Percentiles rank a stretch among this genome's conserved stretches.
Evolutionary conservation across 768 basidiomycete genomes (phyloP).

Genomic region (Tremella fuciformis): DNA sequence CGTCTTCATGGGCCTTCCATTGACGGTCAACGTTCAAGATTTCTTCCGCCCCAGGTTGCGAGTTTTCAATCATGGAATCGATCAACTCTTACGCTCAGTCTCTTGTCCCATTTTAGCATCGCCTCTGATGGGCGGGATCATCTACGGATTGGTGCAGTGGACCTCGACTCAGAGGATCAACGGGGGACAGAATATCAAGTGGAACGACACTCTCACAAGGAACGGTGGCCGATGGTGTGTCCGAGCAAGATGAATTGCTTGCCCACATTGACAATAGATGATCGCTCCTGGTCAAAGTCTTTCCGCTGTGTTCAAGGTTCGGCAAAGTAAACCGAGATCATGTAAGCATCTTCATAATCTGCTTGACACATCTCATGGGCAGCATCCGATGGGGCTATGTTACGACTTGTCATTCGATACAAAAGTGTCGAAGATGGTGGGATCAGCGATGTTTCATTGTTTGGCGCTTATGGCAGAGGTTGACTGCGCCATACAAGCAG

Average conservation of each 20-base stretch:
- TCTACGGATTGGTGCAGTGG: slow-evolving; percentile 61
- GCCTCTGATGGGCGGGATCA: slow-evolving; percentile 75
- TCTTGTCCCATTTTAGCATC: slow-evolving; percentile 87
- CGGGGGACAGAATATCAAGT: slow-evolving; percentile 12
- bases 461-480: slow-evolving; percentile 8
- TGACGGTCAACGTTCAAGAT: slow-evolving; percentile 93
- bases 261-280: slow-evolving; percentile 57
- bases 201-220: slow-evolving; percentile 50
- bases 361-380: slow-evolving; percentile 60
- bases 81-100: slow-evolving; percentile 55
- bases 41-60: slow-evolving; percentile 86
- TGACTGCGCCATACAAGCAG: neutral
- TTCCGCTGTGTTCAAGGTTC: slow-evolving; percentile 76
- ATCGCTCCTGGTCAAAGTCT: slow-evolving; percentile 72
- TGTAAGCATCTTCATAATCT: neutral
- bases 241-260: neutral
- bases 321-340: slow-evolving; percentile 50
- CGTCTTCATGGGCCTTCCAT: slow-evolving; percentile 66
- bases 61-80: slow-evolving; percentile 16
- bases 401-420: slow-evolving; percentile 65
- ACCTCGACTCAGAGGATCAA: slow-evolving; percentile 17
- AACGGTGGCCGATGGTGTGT: slow-evolving; percentile 56
- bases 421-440: slow-evolving; percentile 78
- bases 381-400: slow-evolving; percentile 30
- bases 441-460: neutral